Conservation (phyloP, 2,329 filamentous ascomycete species). For the Fusarium bactridioides region DNA sequence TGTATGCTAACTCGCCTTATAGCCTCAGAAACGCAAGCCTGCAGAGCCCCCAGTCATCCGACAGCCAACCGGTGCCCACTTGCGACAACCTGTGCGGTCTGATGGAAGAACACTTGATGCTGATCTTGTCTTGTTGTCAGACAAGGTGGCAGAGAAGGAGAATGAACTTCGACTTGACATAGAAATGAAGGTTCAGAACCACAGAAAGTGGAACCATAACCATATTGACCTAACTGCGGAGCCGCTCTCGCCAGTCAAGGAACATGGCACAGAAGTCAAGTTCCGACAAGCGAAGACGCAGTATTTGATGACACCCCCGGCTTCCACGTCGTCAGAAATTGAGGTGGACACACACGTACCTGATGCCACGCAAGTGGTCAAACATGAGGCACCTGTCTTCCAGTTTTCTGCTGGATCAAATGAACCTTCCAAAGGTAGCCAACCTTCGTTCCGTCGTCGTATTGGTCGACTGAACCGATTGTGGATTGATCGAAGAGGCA, state of each 20-base stretch:
- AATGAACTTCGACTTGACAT: conserved; percentile 83
- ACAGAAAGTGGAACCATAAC: conserved; percentile 89
- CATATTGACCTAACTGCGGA: conserved; percentile 88
- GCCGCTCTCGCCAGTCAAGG: conserved; percentile 80
- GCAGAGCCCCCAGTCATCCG: conserved; percentile 68
- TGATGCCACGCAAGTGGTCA: conserved; percentile 53
- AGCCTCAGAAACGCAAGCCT: conserved; percentile 75
- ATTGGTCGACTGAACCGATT: conserved; percentile 84
- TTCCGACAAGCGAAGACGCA: conserved; percentile 78
- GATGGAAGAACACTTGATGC: conserved; percentile 78
- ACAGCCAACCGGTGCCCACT: conserved; percentile 68
- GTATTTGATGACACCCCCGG: conserved; percentile 72
- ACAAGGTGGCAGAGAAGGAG: conserved; percentile 81
- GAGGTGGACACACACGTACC: conserved; percentile 60
- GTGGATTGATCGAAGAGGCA: conserved; percentile 85
- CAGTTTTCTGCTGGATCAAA: conserved; percentile 56
- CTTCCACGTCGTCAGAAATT: conserved; percentile 64
- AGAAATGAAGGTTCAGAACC: conserved; percentile 85
- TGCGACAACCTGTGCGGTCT: conserved; percentile 73
- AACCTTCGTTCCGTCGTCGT: conserved; percentile 80
- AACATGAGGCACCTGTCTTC: conserved; percentile 49
- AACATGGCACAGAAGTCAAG: conserved; percentile 66
- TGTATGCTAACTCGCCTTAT: conserved; percentile 49
- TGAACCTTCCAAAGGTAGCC: conserved; percentile 51
- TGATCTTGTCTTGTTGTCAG: conserved; percentile 79